A percentile compares a stretch with the other conserved stretches of the same genome.
Evolutionary conservation across 106 monocot genomes (phyloP).

Genomic region (Phalaenopsis equestris): DNA sequence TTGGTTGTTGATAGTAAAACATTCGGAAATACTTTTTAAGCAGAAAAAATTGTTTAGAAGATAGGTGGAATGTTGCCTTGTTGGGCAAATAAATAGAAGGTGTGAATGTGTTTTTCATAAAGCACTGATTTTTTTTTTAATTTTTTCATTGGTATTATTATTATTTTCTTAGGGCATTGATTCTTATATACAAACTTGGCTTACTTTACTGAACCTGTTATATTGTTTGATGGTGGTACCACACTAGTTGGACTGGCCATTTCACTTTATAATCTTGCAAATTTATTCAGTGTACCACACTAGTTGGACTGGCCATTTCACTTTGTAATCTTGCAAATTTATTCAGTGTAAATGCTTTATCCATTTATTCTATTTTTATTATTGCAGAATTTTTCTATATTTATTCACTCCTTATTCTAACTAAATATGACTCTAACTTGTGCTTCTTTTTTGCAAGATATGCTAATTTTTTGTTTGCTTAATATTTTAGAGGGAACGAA

Average conservation of each 20-base stretch:
- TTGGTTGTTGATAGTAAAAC: background rate
- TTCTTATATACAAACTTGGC: background rate
- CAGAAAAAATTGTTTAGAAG: background rate
- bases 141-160: too few relatives aligned
- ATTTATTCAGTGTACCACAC: background rate
- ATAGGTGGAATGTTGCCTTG: background rate
- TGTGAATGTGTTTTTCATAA: background rate
- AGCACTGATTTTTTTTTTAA: background rate
- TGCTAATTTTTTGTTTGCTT: background rate
- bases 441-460: background rate
- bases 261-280: background rate
- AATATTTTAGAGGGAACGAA: background rate
- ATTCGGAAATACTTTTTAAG: background rate
- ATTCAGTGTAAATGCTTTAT: background rate
- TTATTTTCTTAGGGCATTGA: too few relatives aligned
- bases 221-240: background rate
- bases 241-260: background rate
- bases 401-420: background rate
- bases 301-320: background rate
- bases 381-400: background rate
- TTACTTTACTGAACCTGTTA: background rate
- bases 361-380: background rate
- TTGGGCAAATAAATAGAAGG: background rate
- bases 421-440: background rate
- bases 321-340: background rate